Evolutionary conservation across 2,329 filamentous ascomycete species (phyloP).

Genomic region (Microcera coccophila): DNA sequence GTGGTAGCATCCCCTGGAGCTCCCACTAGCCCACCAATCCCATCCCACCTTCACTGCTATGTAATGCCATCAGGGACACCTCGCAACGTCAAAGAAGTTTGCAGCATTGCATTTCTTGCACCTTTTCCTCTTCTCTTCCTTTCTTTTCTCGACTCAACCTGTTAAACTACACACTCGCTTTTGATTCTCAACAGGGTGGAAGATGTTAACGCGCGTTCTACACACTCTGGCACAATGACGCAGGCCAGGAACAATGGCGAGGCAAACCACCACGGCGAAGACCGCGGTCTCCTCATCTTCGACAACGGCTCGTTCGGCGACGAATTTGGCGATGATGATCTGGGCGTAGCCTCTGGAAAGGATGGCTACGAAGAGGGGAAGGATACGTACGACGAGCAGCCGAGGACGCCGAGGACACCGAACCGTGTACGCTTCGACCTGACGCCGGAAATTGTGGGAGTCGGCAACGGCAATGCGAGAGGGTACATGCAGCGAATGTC

Average conservation of each 20-base stretch:
- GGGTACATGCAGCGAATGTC: slow-evolving; percentile 11
- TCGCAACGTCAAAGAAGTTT: neutral
- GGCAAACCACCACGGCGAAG: slow-evolving; percentile 31
- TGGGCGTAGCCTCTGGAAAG: slow-evolving; percentile 17
- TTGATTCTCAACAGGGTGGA: slow-evolving; percentile 12
- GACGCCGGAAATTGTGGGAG: slow-evolving; percentile 41
- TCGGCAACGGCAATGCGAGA: slow-evolving; percentile 17
- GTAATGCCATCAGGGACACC: neutral
- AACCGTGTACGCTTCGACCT: slow-evolving; percentile 74
- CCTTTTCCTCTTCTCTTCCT: no score
- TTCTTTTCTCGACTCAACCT: no score
- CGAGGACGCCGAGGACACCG: slow-evolving; percentile 41
- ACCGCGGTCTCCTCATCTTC: slow-evolving; percentile 30
- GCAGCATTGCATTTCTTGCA: neutral
- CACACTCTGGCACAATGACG: slow-evolving; percentile 29
- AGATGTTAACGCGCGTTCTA: slow-evolving; percentile 25
- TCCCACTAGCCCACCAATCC: neutral
- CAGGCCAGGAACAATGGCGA: slow-evolving; percentile 30
- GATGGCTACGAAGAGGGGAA: slow-evolving; percentile 12
- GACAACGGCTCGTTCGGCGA: slow-evolving; percentile 26
- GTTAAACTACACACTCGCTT: no score
- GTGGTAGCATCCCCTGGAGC: neutral
- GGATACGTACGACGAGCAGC: slow-evolving; percentile 5
- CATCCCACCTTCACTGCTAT: neutral
- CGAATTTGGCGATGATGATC: slow-evolving; percentile 2